Percentiles rank a stretch among this genome's conserved stretches.
Evolutionary conservation across 1,284 basidiomycete species (phyloP).

Genomic region (Leccinum subrobustum): DNA sequence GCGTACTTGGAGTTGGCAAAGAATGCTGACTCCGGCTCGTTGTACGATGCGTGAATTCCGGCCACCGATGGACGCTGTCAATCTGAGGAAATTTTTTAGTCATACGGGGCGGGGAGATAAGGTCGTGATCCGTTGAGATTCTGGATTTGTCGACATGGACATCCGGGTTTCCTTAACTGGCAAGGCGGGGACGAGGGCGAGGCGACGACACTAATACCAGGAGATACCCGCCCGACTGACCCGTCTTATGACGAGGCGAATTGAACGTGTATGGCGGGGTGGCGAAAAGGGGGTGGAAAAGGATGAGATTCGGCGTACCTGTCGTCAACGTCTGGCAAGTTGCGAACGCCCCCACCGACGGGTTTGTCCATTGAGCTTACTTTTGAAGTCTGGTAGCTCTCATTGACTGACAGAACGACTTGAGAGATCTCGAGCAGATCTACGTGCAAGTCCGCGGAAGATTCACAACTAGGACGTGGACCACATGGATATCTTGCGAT

Average conservation of each 20-base stretch:
- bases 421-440: slow-evolving; percentile 29
- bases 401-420: slow-evolving; percentile 25
- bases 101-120: slow-evolving; percentile 29
- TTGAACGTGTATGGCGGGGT: slow-evolving; percentile 16
- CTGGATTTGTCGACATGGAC: slow-evolving; percentile 1
- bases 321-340: slow-evolving; percentile 11
- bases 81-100: slow-evolving; percentile 8
- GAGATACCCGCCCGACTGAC: slow-evolving; percentile 2
- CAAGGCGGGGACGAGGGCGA: background rate
- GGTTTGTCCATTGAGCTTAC: slow-evolving; percentile 21
- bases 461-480: slow-evolving; percentile 29
- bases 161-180: slow-evolving; percentile 10
- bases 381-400: slow-evolving; percentile 21
- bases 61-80: slow-evolving; percentile 16
- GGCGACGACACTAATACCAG: slow-evolving; percentile 13
- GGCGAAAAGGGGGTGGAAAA: slow-evolving; percentile 32
- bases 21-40: slow-evolving; percentile 17
- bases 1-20: slow-evolving; percentile 24
- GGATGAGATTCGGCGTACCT: slow-evolving; percentile 20
- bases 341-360: background rate
- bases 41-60: slow-evolving; percentile 20
- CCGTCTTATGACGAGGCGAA: slow-evolving; percentile 10
- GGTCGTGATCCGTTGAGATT: slow-evolving; percentile 35
- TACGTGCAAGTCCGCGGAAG: slow-evolving; percentile 33
- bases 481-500: slow-evolving; percentile 36